Evolutionary conservation across 2,329 filamentous ascomycete species (phyloP).

Genomic region (Bipolaris oryzae): DNA sequence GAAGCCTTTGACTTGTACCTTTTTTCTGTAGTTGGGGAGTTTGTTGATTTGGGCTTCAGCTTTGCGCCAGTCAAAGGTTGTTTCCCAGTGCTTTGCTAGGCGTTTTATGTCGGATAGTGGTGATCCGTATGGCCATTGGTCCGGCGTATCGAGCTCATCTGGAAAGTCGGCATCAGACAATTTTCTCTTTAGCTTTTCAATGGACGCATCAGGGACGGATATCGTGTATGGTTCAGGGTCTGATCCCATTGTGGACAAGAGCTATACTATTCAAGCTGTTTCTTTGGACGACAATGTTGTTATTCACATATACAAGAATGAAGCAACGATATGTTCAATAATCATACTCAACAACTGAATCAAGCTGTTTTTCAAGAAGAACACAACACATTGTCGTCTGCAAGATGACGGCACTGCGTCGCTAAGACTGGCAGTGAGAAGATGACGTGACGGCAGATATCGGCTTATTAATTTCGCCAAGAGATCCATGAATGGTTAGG

Average conservation of each 20-base stretch:
- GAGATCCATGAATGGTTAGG: neutral
- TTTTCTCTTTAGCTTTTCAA: slow-evolving; percentile 63
- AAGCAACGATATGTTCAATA: neutral
- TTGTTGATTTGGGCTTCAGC: slow-evolving; percentile 65
- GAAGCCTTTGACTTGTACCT: slow-evolving; percentile 63
- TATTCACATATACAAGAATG: neutral
- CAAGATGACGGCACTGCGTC: neutral
- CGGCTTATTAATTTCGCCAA: slow-evolving; percentile 1
- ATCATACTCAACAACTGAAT: neutral
- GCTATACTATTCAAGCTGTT: neutral
- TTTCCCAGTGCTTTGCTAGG: slow-evolving; percentile 63
- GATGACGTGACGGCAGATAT: neutral
- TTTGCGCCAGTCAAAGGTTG: slow-evolving; percentile 65
- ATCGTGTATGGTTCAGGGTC: slow-evolving; percentile 35
- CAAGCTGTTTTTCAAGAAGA: neutral
- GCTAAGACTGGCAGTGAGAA: neutral
- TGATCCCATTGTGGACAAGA: slow-evolving; percentile 10
- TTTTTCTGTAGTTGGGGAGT: slow-evolving; percentile 64
- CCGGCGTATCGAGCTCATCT: slow-evolving; percentile 55
- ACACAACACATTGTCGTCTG: neutral
- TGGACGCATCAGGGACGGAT: slow-evolving; percentile 48
- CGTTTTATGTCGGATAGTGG: slow-evolving; percentile 66
- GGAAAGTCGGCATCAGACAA: slow-evolving; percentile 62
- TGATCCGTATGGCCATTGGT: slow-evolving; percentile 64
- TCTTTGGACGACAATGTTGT: neutral